Evolutionary conservation across 2,329 filamentous ascomycete species (phyloP).

Genomic region (Trichoderma sp.): DNA sequence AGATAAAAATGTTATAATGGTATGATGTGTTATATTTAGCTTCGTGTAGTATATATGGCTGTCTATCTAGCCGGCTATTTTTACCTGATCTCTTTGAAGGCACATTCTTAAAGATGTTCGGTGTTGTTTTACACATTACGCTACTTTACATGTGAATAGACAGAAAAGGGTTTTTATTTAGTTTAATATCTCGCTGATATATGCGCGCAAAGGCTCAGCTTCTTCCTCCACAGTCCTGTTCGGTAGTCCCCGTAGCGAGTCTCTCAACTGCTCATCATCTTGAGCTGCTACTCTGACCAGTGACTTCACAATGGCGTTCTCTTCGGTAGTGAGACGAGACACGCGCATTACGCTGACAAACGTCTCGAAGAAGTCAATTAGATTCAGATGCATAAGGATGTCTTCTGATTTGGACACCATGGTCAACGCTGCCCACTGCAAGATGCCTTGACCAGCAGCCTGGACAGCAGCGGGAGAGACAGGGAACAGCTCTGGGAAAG

Average conservation of each 20-base stretch:
- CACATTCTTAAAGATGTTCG: neutral
- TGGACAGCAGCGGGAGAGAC: slow-evolving; percentile 26
- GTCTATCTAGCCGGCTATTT: neutral
- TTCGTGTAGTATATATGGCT: neutral
- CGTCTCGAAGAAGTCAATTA: slow-evolving; percentile 56
- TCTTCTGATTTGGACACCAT: slow-evolving; percentile 57
- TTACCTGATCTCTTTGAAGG: slow-evolving; percentile 38
- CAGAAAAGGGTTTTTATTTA: slow-evolving; percentile 22
- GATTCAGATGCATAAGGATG: slow-evolving; percentile 50
- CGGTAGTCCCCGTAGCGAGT: slow-evolving; percentile 45
- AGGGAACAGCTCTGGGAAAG: slow-evolving; percentile 39
- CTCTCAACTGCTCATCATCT: slow-evolving; percentile 42
- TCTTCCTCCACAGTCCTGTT: slow-evolving; percentile 55
- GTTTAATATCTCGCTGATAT: slow-evolving; percentile 45
- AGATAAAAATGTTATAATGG: slow-evolving; percentile 4
- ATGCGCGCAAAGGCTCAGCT: slow-evolving; percentile 47
- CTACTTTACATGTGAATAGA: neutral
- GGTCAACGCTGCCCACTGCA: slow-evolving; percentile 52
- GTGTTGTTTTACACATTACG: neutral
- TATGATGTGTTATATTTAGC: neutral
- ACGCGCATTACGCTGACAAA: slow-evolving; percentile 51
- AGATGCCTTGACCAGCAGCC: slow-evolving; percentile 40
- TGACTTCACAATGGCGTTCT: slow-evolving; percentile 39
- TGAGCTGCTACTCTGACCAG: slow-evolving; percentile 46
- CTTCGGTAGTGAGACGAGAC: slow-evolving; percentile 38